Conservation (phyloP, 2,329 filamentous ascomycete genomes). For the Microcyclospora pomicola region DNA sequence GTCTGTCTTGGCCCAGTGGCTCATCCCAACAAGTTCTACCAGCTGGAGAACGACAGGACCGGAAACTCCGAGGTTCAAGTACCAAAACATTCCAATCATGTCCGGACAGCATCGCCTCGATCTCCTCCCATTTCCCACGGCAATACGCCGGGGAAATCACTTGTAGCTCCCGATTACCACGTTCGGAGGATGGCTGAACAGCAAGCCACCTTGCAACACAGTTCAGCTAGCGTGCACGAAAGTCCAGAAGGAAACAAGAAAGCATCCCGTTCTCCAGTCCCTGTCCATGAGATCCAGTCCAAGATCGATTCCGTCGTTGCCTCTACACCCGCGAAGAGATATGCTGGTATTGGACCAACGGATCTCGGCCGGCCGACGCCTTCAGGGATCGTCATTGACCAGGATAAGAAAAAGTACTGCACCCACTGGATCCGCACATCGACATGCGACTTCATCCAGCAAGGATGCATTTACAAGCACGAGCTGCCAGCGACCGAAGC, state of each 20-base stretch:
- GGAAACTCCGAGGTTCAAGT: too few species aligned
- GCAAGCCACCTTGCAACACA: too few species aligned
- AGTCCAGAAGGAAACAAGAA: not conserved
- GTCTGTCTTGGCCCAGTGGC: constrained; percentile 17
- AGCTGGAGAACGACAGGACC: constrained; percentile 7
- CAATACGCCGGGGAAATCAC: too few species aligned
- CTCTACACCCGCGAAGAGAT: constrained; percentile 5
- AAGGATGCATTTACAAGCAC: constrained; percentile 80
- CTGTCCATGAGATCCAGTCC: not conserved
- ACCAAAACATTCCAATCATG: too few species aligned
- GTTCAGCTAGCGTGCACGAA: too few species aligned
- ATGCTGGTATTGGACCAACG: constrained; percentile 2
- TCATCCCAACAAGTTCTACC: constrained; percentile 13
- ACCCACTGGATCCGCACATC: constrained; percentile 83
- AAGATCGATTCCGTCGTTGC: not conserved
- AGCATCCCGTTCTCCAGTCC: not conserved
- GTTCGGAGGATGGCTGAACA: too few species aligned
- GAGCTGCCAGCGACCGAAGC: constrained; percentile 52
- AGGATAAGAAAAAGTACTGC: constrained; percentile 60
- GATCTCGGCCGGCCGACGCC: constrained; percentile 12
- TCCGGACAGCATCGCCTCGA: too few species aligned
- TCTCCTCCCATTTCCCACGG: too few species aligned
- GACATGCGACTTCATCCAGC: constrained; percentile 70
- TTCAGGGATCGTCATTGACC: constrained; percentile 27
- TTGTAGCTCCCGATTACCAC: too few species aligned